Evolutionary conservation across 257 asterid genomes (phyloP), one percentile per base, ranked within the genome.

Genomic region (Orobanche coerulescens): DNA sequence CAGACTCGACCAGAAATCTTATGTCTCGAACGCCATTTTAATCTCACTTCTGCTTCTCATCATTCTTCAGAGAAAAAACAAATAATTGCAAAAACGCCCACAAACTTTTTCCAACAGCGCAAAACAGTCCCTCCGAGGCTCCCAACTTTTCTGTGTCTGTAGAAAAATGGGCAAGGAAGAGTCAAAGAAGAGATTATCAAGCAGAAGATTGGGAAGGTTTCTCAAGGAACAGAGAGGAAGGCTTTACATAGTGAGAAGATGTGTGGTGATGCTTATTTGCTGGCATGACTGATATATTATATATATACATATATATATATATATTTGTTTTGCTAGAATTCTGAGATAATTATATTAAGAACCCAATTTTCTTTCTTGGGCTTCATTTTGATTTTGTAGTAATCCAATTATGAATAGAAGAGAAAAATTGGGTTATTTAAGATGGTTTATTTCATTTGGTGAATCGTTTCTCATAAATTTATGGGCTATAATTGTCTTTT

Each of bases 221-320:
- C 73, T 87, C 2, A 82, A 80, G 54, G 82, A 87, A 65, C 91
- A 82, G 15, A 81, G 87, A 72, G 95, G 86, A 46, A 80, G 87
- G 67, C 73, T 84, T 39, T 84, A 87, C 63, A 87, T 87, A 3
- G 28, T 81, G 50, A 67, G 86, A 72, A 87, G 91, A 82, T 87
- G 95, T 42, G 94, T 84, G 2, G 84, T 82, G 11, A 84, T 84
- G 91, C 91, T 87, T 55, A 80, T 87, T 24, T 87, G 94, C 60
- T 87, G 94, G 95, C 85, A 79, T 40, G 94, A 87, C 19, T 86
- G 54, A 79, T 0, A 15, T 10, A 1, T 6, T 6, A 7, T 33
- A 37, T 11, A n/a, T n/a, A n/a, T n/a, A n/a, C n/a, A n/a, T n/a
- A n/a, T n/a, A n/a, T n/a, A n/a, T n/a, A n/a, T n/a, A n/a, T n/a